phyloP scores from a whole-genome alignment of 441 rosid genomes.

The Pelargonium australe region DNA sequence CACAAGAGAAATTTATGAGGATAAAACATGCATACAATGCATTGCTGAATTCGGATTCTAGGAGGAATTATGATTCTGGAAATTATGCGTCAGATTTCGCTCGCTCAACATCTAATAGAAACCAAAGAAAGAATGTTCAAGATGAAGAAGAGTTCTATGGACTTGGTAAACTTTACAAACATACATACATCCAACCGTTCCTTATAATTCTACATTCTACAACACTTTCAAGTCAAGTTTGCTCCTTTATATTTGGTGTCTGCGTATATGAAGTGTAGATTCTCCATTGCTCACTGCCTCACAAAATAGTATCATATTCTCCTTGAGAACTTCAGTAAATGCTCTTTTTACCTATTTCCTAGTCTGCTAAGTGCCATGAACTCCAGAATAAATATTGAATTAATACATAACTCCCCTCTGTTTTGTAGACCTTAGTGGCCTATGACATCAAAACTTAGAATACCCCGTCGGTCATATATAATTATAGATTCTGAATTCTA shows the following conservation, averaged over 20 bases:
- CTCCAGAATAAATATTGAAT: background rate
- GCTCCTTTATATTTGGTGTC: background rate
- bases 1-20: slow-evolving; percentile 85
- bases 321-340: background rate
- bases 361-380: background rate
- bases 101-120: slow-evolving; percentile 41
- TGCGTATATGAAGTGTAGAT: background rate
- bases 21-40: slow-evolving; percentile 87
- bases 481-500: background rate
- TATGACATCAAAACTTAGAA: background rate
- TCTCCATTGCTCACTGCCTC: slow-evolving; percentile 1
- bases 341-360: background rate
- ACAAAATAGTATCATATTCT: background rate
- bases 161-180: slow-evolving; percentile 47
- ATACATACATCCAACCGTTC: background rate
- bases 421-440: background rate
- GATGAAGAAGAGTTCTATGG: slow-evolving; percentile 86
- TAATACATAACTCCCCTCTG: background rate
- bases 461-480: background rate
- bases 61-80: slow-evolving; percentile 46
- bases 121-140: slow-evolving; percentile 26
- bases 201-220: background rate
- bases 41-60: slow-evolving; percentile 62
- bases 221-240: background rate
- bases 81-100: slow-evolving; percentile 52